Evolutionary conservation across 441 rosid genomes (phyloP).

Genomic region (Adansonia madagascariensis): DNA sequence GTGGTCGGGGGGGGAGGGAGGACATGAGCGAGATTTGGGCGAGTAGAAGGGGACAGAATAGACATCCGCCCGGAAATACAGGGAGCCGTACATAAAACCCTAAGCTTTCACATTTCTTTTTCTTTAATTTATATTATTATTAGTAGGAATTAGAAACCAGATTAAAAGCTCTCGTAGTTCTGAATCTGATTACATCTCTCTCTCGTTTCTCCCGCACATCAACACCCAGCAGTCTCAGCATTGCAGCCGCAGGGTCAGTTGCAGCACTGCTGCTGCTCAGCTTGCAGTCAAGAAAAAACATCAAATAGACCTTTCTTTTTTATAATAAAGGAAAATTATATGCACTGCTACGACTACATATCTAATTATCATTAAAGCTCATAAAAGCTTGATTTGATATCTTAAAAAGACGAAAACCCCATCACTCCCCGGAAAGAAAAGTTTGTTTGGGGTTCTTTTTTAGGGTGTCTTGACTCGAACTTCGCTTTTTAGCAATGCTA

Average conservation of each 20-base stretch:
- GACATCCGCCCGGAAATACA: slow-evolving; percentile 68
- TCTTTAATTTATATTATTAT: neutral
- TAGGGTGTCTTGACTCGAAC: slow-evolving; percentile 25
- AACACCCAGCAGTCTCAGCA: slow-evolving; percentile 45
- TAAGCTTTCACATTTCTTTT: neutral
- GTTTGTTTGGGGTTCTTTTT: slow-evolving; percentile 10
- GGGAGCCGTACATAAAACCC: slow-evolving; percentile 51
- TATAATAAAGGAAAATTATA: neutral
- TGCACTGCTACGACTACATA: neutral
- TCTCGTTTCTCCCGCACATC: slow-evolving; percentile 53
- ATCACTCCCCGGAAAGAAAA: neutral
- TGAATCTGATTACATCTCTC: slow-evolving; percentile 22
- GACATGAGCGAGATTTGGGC: slow-evolving; percentile 43
- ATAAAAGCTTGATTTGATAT: slow-evolving; percentile 19
- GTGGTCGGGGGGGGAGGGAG: neutral
- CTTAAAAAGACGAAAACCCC: neutral
- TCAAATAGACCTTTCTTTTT: neutral
- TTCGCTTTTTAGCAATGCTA: slow-evolving; percentile 35
- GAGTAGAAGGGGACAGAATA: slow-evolving; percentile 59
- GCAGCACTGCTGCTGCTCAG: slow-evolving; percentile 41
- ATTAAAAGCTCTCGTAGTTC: neutral
- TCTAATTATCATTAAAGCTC: neutral
- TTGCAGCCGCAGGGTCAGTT: slow-evolving; percentile 37
- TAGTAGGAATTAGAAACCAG: slow-evolving; percentile 6
- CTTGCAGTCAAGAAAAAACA: slow-evolving; percentile 34